phyloP scores from a whole-genome alignment of 2,329 filamentous ascomycete species.

The Gyromitra esculenta region DNA sequence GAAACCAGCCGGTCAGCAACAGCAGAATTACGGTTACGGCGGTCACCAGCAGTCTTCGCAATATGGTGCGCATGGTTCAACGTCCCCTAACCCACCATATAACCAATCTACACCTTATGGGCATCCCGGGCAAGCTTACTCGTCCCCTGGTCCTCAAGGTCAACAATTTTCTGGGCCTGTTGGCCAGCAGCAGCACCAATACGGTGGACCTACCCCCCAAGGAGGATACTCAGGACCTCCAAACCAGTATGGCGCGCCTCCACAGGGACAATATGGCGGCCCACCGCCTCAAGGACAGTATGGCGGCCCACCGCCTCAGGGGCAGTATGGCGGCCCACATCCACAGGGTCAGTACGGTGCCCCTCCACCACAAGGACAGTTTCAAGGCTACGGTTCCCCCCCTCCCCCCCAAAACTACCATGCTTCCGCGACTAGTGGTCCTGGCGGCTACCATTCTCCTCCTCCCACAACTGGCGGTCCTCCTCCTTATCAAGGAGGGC shows the following conservation, averaged over 20 bases:
- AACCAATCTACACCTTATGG: constrained; percentile 43
- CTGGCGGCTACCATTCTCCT: constrained; percentile 28
- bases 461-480: constrained; percentile 35
- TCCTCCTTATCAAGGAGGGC: constrained; percentile 22
- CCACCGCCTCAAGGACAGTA: constrained; percentile 53
- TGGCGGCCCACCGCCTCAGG: constrained; percentile 48
- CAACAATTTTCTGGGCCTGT: constrained; percentile 49
- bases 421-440: constrained; percentile 38
- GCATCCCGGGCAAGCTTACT: constrained; percentile 49
- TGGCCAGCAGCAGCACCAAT: constrained; percentile 53
- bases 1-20: constrained; percentile 49
- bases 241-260: constrained; percentile 53
- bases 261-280: constrained; percentile 40
- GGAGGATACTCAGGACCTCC: constrained; percentile 47
- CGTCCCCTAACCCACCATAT: constrained; percentile 48
- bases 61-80: constrained; percentile 45
- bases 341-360: constrained; percentile 36
- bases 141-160: constrained; percentile 46
- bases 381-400: constrained; percentile 28
- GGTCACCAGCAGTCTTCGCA: constrained; percentile 52
- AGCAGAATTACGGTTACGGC: constrained; percentile 50
- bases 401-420: constrained; percentile 44
- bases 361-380: constrained; percentile 38
- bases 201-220: constrained; percentile 40
- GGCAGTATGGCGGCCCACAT: constrained; percentile 31